Base-by-base conservation (phyloP, 2,329 filamentous ascomycete genomes). In the Macrophomina pseudophaseolina region DNA sequence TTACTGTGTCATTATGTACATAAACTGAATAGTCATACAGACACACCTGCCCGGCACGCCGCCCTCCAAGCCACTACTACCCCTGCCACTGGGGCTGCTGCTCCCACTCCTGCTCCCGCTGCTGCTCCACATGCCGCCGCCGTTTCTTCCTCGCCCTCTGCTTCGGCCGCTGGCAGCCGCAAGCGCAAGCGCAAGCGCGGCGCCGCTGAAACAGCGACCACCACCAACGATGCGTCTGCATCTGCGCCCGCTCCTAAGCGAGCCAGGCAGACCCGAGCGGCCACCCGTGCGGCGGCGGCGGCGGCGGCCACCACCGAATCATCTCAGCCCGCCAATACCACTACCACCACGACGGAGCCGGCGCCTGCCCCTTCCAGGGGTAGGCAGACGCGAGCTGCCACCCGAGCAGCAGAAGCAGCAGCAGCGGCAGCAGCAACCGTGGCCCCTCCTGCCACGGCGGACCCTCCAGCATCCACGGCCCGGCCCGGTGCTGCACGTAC, bases 101-200 rank as follows among this genome's bases (percentile, higher is more conserved):
- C 23, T 23, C 23, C 23, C 23, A 23, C 23, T 23, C 23, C 23
- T 23, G 6, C 51, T 23, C 12, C 38, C 14, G 38, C 30, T 44
- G 16, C 56, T 7, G 23, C 32, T 12, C 46, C 30, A 7, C 46
- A 38, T 11, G 38, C 60, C 16, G n/a, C 32, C 14, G 3, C 60
- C 2, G 46, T 12, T 9, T 9, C 52, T 6, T n/a, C 6, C 52
- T 12, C 52, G 16, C 23, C 52, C 5, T 38, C 32, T 7, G 52
- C 46, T 30, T 7, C 60, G 18, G 60, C 46, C n/a, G 46, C 49
- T 40, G 18, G 60, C 28, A 16, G 38, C 14, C 60, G 32, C 9
- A 51, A 46, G 38, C 60, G 60, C 9, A 51, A 46, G 38, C 60
- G 60, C 8, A 53, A 23, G 42, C 59, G 48, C 14, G 30, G 28